These are phyloP conservation scores for Naganishia liquefaciens DNA, from an alignment of 1,284 basidiomycete species.

Conservation along the genomic window DNA sequence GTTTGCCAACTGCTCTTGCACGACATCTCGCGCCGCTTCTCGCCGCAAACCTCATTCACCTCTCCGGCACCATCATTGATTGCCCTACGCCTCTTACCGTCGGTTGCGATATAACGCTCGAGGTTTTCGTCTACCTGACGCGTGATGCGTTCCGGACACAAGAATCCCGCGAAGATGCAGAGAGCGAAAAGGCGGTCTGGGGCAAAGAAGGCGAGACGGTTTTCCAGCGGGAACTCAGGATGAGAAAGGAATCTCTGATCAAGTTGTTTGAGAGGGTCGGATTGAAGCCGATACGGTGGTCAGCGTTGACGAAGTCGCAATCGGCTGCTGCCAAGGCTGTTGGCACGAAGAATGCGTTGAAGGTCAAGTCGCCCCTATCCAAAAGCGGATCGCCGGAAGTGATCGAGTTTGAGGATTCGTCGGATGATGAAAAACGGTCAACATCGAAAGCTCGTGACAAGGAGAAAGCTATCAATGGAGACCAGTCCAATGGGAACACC, in stretches of 20 bases:
- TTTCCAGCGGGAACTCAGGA: slow-evolving; percentile 51
- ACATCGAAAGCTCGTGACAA: slow-evolving; percentile 32
- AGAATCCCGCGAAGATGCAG: slow-evolving; percentile 36
- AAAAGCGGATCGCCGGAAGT: slow-evolving; percentile 24
- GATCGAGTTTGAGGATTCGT: slow-evolving; percentile 25
- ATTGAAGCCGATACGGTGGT: slow-evolving; percentile 49
- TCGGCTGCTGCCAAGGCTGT: slow-evolving; percentile 39
- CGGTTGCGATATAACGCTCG: slow-evolving; percentile 50
- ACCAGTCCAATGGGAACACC: slow-evolving; percentile 40
- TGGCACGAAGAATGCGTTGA: slow-evolving; percentile 2
- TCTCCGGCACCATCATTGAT: slow-evolving; percentile 50
- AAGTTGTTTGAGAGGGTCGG: slow-evolving; percentile 51
- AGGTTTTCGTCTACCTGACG: slow-evolving; percentile 50
- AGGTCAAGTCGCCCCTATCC: slow-evolving; percentile 10
- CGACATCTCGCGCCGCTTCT: slow-evolving; percentile 50
- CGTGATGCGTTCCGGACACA: slow-evolving; percentile 45
- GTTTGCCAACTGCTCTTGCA: slow-evolving; percentile 50
- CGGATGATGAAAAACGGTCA: slow-evolving; percentile 12
- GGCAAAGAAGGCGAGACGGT: slow-evolving; percentile 52
- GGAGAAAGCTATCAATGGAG: slow-evolving; percentile 36
- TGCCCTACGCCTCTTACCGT: slow-evolving; percentile 47
- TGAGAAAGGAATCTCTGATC: slow-evolving; percentile 50
- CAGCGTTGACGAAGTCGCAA: slow-evolving; percentile 48
- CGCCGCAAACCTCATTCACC: slow-evolving; percentile 49
- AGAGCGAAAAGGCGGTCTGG: slow-evolving; percentile 38